Evolutionary conservation across 2,329 filamentous ascomycete species (phyloP).

Genomic region (Diaporthe australafricana): DNA sequence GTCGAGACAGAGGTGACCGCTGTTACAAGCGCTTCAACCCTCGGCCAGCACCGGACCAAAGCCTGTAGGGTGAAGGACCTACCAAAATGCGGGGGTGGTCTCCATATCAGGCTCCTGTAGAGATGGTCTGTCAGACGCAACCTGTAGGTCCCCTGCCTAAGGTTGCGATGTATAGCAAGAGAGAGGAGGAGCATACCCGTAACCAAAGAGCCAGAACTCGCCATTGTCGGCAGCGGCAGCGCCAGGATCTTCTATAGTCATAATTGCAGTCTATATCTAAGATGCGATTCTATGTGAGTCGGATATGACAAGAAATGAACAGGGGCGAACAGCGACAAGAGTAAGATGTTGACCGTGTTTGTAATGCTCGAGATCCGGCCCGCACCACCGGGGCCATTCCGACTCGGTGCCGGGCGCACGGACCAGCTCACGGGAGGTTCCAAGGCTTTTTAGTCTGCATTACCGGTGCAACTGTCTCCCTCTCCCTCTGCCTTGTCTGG

Average conservation of each 20-base stretch:
- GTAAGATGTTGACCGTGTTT: constrained; percentile 8
- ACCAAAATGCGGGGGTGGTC: constrained; percentile 96
- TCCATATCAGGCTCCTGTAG: constrained; percentile 92
- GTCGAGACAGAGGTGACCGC: too few species aligned
- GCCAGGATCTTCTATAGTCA: constrained; percentile 49
- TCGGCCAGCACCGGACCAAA: constrained; percentile 25
- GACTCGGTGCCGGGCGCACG: constrained; percentile 7
- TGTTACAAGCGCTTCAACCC: background rate
- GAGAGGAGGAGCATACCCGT: constrained; percentile 71
- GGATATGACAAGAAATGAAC: background rate
- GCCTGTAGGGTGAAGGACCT: too few species aligned
- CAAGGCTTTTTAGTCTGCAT: constrained; percentile 1
- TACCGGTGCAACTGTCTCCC: background rate
- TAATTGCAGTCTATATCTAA: constrained; percentile 20
- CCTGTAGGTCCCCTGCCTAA: background rate
- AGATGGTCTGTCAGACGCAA: constrained; percentile 1
- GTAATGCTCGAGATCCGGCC: constrained; percentile 6
- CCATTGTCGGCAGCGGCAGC: constrained; percentile 51
- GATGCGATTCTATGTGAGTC: background rate
- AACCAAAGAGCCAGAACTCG: constrained; percentile 97
- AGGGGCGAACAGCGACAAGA: background rate
- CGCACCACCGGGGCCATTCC: constrained; percentile 4
- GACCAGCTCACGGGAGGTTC: constrained; percentile 3
- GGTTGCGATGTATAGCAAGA: background rate
- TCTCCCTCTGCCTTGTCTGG: too few species aligned